Evolutionary conservation across 2,329 filamentous ascomycete species (phyloP), one percentile per base, ranked within the genome.

Genomic region (Pseudogymnoascus sp.): DNA sequence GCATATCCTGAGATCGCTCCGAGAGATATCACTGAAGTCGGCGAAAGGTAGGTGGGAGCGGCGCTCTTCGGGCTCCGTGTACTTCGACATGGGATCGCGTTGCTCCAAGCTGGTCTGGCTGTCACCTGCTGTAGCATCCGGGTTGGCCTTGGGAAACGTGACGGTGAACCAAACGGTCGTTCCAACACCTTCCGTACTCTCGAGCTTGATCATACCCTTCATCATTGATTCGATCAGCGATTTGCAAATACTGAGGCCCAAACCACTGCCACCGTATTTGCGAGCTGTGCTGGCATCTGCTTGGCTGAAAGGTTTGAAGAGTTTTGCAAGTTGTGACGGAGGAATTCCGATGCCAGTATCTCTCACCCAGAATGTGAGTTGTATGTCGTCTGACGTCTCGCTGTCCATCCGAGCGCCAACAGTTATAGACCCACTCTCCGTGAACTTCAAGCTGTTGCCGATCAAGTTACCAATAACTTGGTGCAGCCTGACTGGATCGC

Each of bases 261-360:
- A 84, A 22, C 92, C 92, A 66, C 91, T 96, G 43, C 92, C 92
- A 39, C 92, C 92, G 67, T 96, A 97, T 70, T 91, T 94, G 59
- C 92, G 81, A 60, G 91, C 91, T 2, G 91, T 96, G 67, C 90
- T 94, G 57, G 88, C 89, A 74, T 97, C 92, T 1, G 93, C 92
- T 74, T 97, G 92, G 61, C 89, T 93, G 70, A 97, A 97, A 0
- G 92, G 92, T 67, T 91, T 84, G 80, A 97, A 97, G 1, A 97
- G 81, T 64, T 94, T 94, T 63, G 87, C 85, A 57, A 93, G 80
- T 67, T 92, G 87, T 70, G 93, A 87, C 18, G 88, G 83, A 0
- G 90, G 87, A 61, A 97, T 96, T 16, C 92, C 92, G 64, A 97
- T 96, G 30, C 92, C 92, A 0, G 91, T 96, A 70, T 97, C 92